These are phyloP conservation scores for Typha latifolia DNA, from an alignment of 176 grass and related monocot species.

Conservation along the genomic window DNA sequence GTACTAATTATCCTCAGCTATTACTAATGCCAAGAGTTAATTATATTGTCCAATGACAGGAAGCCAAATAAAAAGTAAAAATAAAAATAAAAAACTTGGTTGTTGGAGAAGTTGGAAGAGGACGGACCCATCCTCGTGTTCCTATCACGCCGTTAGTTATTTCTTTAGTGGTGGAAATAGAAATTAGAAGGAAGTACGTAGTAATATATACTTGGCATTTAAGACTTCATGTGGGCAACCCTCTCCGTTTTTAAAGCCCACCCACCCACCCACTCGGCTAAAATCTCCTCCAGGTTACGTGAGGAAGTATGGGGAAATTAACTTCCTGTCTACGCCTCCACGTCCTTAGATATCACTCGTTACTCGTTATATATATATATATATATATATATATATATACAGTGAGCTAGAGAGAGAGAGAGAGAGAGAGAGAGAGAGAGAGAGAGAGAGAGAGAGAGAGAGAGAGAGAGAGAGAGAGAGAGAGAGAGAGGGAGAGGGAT, in stretches of 20 bases:
- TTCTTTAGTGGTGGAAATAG: neutral
- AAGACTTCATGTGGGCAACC: constrained; percentile 18
- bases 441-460: neutral
- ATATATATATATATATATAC: neutral
- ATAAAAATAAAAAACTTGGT: neutral
- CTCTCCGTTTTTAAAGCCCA: constrained; percentile 33
- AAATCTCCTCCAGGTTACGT: neutral
- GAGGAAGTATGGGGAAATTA: no score
- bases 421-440: neutral
- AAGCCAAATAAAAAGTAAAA: neutral
- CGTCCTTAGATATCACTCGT: neutral
- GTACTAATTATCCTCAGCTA: no score
- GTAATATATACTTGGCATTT: constrained; percentile 3
- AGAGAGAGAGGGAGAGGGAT: neutral
- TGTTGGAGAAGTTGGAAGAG: neutral
- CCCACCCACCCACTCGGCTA: constrained; percentile 9
- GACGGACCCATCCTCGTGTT: constrained; percentile 14
- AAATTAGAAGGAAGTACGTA: neutral
- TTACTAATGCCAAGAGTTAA: no score
- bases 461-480: neutral
- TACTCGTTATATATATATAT: neutral
- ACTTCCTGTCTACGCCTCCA: constrained; percentile 10
- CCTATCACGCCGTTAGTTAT: constrained; percentile 7
- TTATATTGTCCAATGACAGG: neutral
- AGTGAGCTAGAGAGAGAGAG: neutral